Conservation (phyloP, 2,329 filamentous ascomycete species). For the Drechmeria coniospora region DNA sequence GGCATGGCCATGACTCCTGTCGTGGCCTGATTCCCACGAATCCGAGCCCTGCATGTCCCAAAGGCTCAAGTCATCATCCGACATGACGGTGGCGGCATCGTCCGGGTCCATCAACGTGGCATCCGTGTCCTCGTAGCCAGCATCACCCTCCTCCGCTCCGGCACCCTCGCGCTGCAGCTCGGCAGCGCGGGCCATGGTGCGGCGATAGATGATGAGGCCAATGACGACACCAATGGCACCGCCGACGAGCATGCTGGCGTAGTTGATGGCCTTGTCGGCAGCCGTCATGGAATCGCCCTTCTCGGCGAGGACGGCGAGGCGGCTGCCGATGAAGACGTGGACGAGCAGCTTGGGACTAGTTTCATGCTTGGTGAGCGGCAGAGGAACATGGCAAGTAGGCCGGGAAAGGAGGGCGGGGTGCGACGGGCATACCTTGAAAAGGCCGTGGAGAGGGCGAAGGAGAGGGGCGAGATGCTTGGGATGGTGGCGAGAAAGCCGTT, state of each 20-base stretch:
- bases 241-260: conserved; percentile 62
- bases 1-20: conserved; percentile 13
- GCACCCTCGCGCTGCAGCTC: conserved; percentile 36
- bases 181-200: conserved; percentile 47
- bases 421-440: conserved; percentile 39
- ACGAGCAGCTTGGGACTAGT: conserved; percentile 70
- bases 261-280: conserved; percentile 67
- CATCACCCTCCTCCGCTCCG: conserved; percentile 17
- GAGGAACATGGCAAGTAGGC: too few species aligned
- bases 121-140: conserved; percentile 28
- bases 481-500: conserved; percentile 94
- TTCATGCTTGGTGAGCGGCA: conserved; percentile 2
- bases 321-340: conserved; percentile 80
- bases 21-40: conserved; percentile 17
- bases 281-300: conserved; percentile 68
- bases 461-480: conserved; percentile 62
- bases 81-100: conserved; percentile 38
- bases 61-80: conserved; percentile 42
- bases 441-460: conserved; percentile 70
- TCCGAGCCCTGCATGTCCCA: conserved; percentile 30
- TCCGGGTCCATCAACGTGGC: conserved; percentile 28
- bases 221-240: conserved; percentile 57
- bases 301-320: conserved; percentile 71
- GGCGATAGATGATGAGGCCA: conserved; percentile 71
- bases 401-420: background rate